Percentiles rank a stretch among this genome's conserved stretches.
phyloP scores from a whole-genome alignment of 345 rosid genomes.

The Nasturtium officinale region DNA sequence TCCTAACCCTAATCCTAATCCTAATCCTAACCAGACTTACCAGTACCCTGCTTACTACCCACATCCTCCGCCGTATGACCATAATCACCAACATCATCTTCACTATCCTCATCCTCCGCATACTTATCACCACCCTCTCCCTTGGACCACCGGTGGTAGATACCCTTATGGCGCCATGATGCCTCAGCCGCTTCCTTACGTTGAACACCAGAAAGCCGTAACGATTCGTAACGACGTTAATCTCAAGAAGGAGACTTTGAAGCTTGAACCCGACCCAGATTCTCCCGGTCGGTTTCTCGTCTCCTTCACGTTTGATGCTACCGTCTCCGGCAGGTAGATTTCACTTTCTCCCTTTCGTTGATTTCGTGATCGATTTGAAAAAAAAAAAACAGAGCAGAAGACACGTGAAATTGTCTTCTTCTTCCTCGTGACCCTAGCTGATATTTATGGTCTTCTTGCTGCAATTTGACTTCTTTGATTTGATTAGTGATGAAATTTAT shows the following conservation, averaged over 20 bases:
- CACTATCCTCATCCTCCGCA: conserved; percentile 34
- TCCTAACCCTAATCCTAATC: conserved; percentile 64
- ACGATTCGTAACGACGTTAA: conserved; percentile 81
- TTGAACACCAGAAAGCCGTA: conserved; percentile 84
- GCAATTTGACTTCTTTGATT: conserved; percentile 3
- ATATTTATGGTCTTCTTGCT: background rate
- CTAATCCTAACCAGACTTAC: conserved; percentile 56
- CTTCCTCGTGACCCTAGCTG: conserved; percentile 14
- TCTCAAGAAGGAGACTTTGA: conserved; percentile 75
- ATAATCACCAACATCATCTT: conserved; percentile 51
- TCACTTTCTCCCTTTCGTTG: conserved; percentile 2
- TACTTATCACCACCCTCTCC: conserved; percentile 32
- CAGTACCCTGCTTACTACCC: conserved; percentile 76
- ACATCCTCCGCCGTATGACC: conserved; percentile 64
- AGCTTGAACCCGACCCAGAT: conserved; percentile 61
- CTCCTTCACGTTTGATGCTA: conserved; percentile 88
- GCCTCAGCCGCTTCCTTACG: conserved; percentile 54
- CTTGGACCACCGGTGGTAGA: conserved; percentile 55
- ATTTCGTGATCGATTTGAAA: conserved; percentile 14
- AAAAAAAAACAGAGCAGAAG: conserved; percentile 11
- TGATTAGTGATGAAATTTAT: background rate
- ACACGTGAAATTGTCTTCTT: conserved; percentile 20
- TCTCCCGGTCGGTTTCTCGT: conserved; percentile 66
- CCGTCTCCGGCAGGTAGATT: conserved; percentile 73
- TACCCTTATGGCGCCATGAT: conserved; percentile 50